Evolutionary conservation across 139 green algal species (phyloP).

Genomic region (Tetratostichococcus sp.): DNA sequence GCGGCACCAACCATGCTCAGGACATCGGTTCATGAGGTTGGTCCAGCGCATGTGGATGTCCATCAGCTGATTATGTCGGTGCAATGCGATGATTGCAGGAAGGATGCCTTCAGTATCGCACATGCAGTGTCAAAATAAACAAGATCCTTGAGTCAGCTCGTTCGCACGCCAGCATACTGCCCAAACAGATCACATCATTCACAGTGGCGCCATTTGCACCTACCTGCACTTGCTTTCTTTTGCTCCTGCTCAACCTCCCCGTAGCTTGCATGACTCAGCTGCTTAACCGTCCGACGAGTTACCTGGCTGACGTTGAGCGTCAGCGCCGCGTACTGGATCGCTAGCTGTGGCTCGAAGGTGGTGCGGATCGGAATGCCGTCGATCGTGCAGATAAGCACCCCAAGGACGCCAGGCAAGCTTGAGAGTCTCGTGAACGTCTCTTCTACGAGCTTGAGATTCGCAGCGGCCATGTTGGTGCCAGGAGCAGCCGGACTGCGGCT

Average conservation of each 20-base stretch:
- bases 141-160: no score
- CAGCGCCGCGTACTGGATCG: conserved; percentile 57
- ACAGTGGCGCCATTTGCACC: no score
- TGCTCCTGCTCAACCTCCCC: no score
- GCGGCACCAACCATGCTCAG: not conserved
- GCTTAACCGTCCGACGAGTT: conserved; percentile 63
- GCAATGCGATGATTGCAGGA: no score
- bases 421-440: conserved; percentile 71
- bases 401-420: conserved; percentile 64
- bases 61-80: not conserved
- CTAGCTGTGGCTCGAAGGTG: conserved; percentile 77
- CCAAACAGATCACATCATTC: no score
- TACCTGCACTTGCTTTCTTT: no score
- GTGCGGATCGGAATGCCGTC: conserved; percentile 84
- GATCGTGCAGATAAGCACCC: conserved; percentile 76
- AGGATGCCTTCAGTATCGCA: no score
- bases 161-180: no score
- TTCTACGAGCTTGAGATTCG: conserved; percentile 61
- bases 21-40: no score
- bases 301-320: conserved; percentile 68
- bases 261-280: conserved; percentile 34
- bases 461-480: no score
- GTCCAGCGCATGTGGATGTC: not conserved
- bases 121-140: no score
- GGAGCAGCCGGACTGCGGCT: no score